phyloP scores from a whole-genome alignment of 495 filamentous ascomycete species.

The Lophiostoma macrostomum region DNA sequence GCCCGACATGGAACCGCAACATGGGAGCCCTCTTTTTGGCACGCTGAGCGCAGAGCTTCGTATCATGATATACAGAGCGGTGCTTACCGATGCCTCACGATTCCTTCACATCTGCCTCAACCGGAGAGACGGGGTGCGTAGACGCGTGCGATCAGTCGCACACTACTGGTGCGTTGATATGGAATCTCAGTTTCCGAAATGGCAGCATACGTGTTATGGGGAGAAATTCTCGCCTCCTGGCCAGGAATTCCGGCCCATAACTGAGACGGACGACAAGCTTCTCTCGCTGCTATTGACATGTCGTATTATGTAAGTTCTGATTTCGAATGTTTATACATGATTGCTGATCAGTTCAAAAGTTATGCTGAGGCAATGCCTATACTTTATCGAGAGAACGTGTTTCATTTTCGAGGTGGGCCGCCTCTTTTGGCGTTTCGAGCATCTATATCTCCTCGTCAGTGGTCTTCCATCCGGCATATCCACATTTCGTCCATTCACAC shows the following conservation, averaged over 20 bases:
- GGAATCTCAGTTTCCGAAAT: conserved; percentile 1
- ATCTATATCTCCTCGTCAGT: neutral
- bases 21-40: neutral
- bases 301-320: neutral
- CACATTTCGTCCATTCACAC: neutral
- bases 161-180: conserved; percentile 3
- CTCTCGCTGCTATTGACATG: neutral
- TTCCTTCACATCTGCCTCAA: conserved; percentile 11
- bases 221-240: neutral
- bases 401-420: conserved; percentile 2
- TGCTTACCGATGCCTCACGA: neutral
- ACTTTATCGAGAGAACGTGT: conserved; percentile 1
- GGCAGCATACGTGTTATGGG: conserved; percentile 2
- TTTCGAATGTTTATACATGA: neutral
- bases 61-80: neutral
- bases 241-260: neutral
- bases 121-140: neutral
- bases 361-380: conserved; percentile 2
- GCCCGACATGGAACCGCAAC: neutral
- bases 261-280: neutral
- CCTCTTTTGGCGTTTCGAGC: neutral
- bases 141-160: neutral
- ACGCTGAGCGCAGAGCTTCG: conserved; percentile 11
- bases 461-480: neutral
- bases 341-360: too few species aligned